Base-by-base conservation (phyloP, 257 asterid species). In the Gentiana straminea region DNA sequence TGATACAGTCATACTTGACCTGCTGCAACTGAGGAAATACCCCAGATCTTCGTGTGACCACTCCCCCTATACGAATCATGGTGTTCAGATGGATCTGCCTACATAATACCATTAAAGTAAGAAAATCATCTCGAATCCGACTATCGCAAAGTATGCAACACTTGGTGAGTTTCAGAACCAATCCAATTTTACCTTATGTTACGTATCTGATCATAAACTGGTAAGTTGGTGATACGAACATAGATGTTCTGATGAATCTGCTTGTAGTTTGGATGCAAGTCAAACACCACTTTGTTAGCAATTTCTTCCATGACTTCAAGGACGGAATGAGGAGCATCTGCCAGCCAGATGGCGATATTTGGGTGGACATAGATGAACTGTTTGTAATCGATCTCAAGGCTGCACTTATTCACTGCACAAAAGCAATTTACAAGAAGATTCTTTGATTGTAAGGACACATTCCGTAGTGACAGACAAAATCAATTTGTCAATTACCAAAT, bases 231-330 rank as follows among this genome's bases (percentile, higher is more conserved):
- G 60, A 92, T 85, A 64, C 98, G 91, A 55, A 88, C 89, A 52
- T 83, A 86, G 45, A 85, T 79, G 58, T 80, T 92, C 70, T 85
- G 95, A 70, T 88, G 97, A 59, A 92, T 92, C 67, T 83, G 80
- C 79, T 69, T 80, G 72, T 92, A 92, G 73, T 92, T 88, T 13
- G 84, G 88, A 76, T 88, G 96, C 75, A 85, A 73, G 62, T 79
- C 82, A 32, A 81, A 88, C 54, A 92, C 86, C 70, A 92, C 75
- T 79, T 85, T 92, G 58, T 85, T 92, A 53, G 94, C 88, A 67
- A 92, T 91, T 77, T 92, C 97, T 73, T 92, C 98, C 98, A 88
- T 92, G 49, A 88, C 95, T 76, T 92, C 98, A 66, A 92, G 98
- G 72, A 92, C 95, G 13, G 98, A 80, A 53, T 85, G 94, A 7